Percentiles rank a stretch among this genome's conserved stretches.
Conservation (phyloP, 1,284 basidiomycete genomes). For the Irpex rosettiformis region DNA sequence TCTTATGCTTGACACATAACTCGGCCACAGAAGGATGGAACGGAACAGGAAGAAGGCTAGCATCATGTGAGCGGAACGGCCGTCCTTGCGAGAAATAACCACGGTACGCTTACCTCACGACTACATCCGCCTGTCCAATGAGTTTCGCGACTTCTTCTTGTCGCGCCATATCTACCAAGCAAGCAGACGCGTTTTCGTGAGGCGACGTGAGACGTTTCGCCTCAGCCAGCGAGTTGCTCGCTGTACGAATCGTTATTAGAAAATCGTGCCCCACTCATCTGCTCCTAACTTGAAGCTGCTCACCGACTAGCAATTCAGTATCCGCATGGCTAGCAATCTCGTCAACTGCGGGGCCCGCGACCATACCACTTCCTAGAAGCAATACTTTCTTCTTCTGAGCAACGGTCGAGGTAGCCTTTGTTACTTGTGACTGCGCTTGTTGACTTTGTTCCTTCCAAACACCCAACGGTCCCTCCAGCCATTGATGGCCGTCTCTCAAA, state of each 20-base stretch:
- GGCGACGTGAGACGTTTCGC: slow-evolving; percentile 50
- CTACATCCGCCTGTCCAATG: slow-evolving; percentile 56
- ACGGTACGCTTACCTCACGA: slow-evolving; percentile 53
- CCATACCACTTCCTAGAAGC: slow-evolving; percentile 89
- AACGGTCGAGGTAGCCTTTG: background rate
- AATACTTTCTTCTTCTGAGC: slow-evolving; percentile 42
- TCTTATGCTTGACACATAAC: slow-evolving; percentile 69
- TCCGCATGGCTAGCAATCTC: slow-evolving; percentile 60
- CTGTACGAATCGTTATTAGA: slow-evolving; percentile 36
- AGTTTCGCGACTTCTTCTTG: slow-evolving; percentile 46
- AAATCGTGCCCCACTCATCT: background rate
- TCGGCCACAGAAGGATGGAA: slow-evolving; percentile 79
- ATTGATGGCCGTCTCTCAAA: slow-evolving; percentile 51
- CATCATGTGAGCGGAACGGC: background rate
- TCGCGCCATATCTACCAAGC: slow-evolving; percentile 65
- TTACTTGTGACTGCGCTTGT: background rate
- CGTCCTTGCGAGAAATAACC: background rate
- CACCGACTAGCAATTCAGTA: slow-evolving; percentile 73
- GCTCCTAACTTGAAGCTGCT: slow-evolving; percentile 27
- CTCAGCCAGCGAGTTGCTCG: slow-evolving; percentile 69
- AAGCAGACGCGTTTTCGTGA: slow-evolving; percentile 57
- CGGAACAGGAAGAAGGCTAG: slow-evolving; percentile 74
- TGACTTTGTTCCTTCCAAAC: slow-evolving; percentile 32
- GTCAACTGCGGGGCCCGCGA: slow-evolving; percentile 81
- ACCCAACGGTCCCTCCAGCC: slow-evolving; percentile 57